Base-by-base conservation (phyloP, 352 stramenopile genomes). In the Phytophthora capsici region DNA sequence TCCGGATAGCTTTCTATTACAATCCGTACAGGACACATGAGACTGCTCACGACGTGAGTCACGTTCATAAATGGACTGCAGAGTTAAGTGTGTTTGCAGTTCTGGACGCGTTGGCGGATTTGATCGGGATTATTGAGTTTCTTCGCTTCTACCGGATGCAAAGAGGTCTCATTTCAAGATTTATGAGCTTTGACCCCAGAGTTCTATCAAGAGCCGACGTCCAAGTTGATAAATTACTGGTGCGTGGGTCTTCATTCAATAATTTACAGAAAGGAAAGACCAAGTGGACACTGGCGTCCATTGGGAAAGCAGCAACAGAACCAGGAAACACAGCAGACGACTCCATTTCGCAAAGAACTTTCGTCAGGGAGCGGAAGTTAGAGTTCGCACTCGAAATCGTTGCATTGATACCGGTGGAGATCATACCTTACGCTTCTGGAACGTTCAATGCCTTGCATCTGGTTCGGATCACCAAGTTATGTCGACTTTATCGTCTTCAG, bases 401-500 rank as follows among this genome's bases (percentile, higher is more conserved):
- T 2, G 77, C 85, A 2, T 8, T 93, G 0, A 0, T 88, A 7
- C 85, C 85, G 0, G 37, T 90, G 6, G 85, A 93, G 30, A 3
- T 92, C 1, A 51, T 91, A 4, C 71, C 57, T 6, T 66, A 86
- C 17, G 61, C 64, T 6, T 63, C 67, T 1, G 45, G 62, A 1
- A 54, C 72, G 26, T 84, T 74, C 53, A 93, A 93, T 38, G 36
- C 70, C 6, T 56, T 93, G 0, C 86, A 94, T 44, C 20, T 93
- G 4, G 66, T 83, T 16, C 80, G 86, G 0, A 19, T 91, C 17
- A 75, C 71, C 2, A 94, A 94, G 46, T 47, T 94, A 0, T 80
- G 78, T 12, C 81, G 82, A 0, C n/a, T 85, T 14, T 82, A 86
- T 45, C 73, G 79, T 16, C 28, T 92, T 12, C 43, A 22, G 1